Base-by-base conservation (phyloP, 1,139 yeast genomes). In the Blastobotrys capitulatus region DNA sequence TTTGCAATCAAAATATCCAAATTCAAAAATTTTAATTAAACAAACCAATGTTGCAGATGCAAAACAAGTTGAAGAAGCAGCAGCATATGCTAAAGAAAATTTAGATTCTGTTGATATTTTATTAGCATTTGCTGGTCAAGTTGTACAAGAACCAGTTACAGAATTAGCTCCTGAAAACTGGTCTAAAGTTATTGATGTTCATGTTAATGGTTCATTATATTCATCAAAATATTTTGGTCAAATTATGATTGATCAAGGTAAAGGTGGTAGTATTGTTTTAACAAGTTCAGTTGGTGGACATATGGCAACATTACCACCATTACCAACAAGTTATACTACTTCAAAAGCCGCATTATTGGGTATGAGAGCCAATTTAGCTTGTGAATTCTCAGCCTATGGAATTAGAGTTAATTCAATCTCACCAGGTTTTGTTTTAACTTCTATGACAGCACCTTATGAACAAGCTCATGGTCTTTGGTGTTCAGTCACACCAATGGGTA, bases 321-420 rank as follows among this genome's bases (percentile, higher is more conserved):
- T 47, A 15, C 54, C 54, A 6, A 38, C 39, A 19, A 77, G 80
- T n/a, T 86, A 86, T 72, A 86, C 86, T 69, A 83, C 86, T 68
- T 82, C 90, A 58, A 86, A 86, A 71, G 94, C 95, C 25, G 95
- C 90, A 48, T 86, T 84, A 46, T 78, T 83, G 54, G 80, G 76
- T n/a, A 10, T 44, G 27, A 34, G 47, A 19, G 61, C 71, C 53
- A 94, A 85, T 66, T 72, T 85, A 67, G 81, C 84, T 52, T 82
- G 77, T 67, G 79, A 90, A 1, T 74, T 86, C 54, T 95, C 92
- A 16, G 80, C n/a, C n/a, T n/a, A n/a, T n/a, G n/a, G n/a, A n/a
- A n/a, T n/a, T n/a, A n/a, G n/a, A n/a, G n/a, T n/a, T n/a, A n/a
- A n/a, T n/a, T n/a, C n/a, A n/a, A n/a, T n/a, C n/a, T n/a, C n/a